A percentile compares a stretch with the other conserved stretches of the same genome.
Evolutionary conservation across 176 grass and related monocot genomes (phyloP).

Genomic region (Rhynchospora tenuis): DNA sequence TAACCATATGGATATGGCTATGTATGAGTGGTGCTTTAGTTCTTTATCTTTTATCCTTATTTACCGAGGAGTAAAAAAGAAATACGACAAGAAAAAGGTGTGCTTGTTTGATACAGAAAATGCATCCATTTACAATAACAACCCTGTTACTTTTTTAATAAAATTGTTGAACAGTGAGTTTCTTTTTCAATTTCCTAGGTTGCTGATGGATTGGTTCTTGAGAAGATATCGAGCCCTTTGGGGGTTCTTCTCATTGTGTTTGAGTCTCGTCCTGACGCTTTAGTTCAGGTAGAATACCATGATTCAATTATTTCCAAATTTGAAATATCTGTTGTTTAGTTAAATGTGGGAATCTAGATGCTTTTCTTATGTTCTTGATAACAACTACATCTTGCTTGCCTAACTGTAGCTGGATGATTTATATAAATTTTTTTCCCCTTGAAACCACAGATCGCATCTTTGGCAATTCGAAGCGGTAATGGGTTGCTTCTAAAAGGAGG

Average conservation of each 20-base stretch:
- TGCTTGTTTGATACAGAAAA: background rate
- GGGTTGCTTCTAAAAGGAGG: constrained; percentile 98
- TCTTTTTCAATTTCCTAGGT: constrained; percentile 42
- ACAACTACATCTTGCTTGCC: background rate
- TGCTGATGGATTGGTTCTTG: constrained; percentile 67
- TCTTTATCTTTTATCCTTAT: background rate
- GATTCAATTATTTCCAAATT: background rate
- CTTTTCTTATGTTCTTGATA: background rate
- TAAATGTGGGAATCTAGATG: background rate
- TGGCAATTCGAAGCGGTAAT: constrained; percentile 91
- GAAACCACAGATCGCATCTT: constrained; percentile 75
- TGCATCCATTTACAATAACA: background rate
- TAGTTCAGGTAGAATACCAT: constrained; percentile 68
- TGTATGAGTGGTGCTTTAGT: background rate
- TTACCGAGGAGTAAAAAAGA: background rate
- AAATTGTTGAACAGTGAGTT: background rate
- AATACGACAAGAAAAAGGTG: background rate
- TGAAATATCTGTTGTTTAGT: background rate
- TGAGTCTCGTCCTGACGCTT: constrained; percentile 93
- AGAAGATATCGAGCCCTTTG: constrained; percentile 83
- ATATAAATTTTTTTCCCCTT: constrained; percentile 11
- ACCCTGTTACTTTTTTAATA: background rate
- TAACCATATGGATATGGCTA: constrained; percentile 11
- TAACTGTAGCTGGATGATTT: background rate
- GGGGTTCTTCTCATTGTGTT: constrained; percentile 92